Conservation (phyloP, 2,329 filamentous ascomycete species). For the Furcasterigmium furcatum region DNA sequence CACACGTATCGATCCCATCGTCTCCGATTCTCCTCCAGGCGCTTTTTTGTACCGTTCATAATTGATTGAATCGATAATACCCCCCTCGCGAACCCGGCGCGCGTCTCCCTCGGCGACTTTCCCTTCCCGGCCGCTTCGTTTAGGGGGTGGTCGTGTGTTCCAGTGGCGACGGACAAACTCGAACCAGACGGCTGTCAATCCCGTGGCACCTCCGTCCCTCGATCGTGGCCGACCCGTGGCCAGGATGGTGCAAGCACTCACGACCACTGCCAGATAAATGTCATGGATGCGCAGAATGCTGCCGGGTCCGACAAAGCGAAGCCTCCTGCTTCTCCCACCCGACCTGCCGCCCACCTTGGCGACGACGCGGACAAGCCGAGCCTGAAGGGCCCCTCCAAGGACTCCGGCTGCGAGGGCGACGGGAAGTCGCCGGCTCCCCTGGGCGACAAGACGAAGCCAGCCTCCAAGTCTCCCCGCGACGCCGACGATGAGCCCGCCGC, state of each 20-base stretch:
- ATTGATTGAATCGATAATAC: constrained; percentile 1
- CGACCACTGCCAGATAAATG: constrained; percentile 54
- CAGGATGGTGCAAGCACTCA: constrained; percentile 58
- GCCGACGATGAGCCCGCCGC: constrained; percentile 37
- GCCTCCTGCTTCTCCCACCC: constrained; percentile 51
- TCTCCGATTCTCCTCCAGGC: constrained; percentile 10
- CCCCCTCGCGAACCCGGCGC: neutral
- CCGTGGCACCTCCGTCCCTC: constrained; percentile 13
- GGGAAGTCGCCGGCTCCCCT: neutral
- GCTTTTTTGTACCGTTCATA: constrained; percentile 9
- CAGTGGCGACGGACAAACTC: constrained; percentile 7
- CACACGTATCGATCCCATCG: constrained; percentile 7
- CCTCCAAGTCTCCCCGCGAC: constrained; percentile 18
- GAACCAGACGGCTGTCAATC: constrained; percentile 8
- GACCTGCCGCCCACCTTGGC: constrained; percentile 26
- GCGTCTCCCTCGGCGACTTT: constrained; percentile 7
- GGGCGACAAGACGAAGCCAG: constrained; percentile 9
- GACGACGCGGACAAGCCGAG: constrained; percentile 14
- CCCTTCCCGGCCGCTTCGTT: constrained; percentile 8
- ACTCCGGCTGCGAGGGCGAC: neutral
- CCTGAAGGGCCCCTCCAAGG: neutral
- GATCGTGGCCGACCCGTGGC: constrained; percentile 35
- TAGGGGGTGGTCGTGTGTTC: constrained; percentile 7
- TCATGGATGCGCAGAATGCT: constrained; percentile 68
- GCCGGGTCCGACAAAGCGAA: constrained; percentile 59